Evolutionary conservation across 192 early-diverging fungal genomes (phyloP), one percentile per base, ranked within the genome.

Genomic region (Paraglomus occultum): DNA sequence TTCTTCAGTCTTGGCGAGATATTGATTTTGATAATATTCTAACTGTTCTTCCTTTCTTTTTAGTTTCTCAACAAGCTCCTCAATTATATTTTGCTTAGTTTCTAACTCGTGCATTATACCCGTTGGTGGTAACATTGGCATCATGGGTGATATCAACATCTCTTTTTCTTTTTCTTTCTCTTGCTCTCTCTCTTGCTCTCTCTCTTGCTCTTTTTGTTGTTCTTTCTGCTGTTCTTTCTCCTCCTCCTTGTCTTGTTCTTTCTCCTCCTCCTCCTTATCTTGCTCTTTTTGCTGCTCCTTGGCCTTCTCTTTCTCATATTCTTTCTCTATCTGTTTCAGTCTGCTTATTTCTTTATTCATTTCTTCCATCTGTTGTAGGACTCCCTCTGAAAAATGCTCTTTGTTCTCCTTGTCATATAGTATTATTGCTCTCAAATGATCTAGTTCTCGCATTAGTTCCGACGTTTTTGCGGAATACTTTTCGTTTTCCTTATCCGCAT

Each of bases 11-110:
- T 68, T 68, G 52, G 23, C 40, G 54, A 68, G 66, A 20, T 68
- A 68, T 18, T 18, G 51, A 55, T 68, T 68, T 47, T 68, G 66
- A 55, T 68, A 68, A 68, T 68, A 68, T 68, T 68, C 66, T 55
- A 57, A 55, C 47, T 53, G 52, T 68, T 68, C 52, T 55, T 68
- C 66, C 44, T 47, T 68, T 68, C 52, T 40, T 46, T 68, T 68
- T 46, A 68, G 23, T 68, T 68, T 68, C 2, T 20, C 66, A 18
- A 68, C 66, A 2, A 68, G 47, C 45, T 68, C 66, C 39, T 57
- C 66, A 55, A 68, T 68, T 23, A 68, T 68, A 15, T 44, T 45
- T 55, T 68, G 51, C 8, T 68, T 68, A 20, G 15, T 68, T 4
- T 68, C 66, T 31, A 68, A 46, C n/a, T 68, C 66, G 6, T 57